A percentile compares a stretch with the other conserved stretches of the same genome.
Evolutionary conservation across 2,329 filamentous ascomycete genomes (phyloP).

Genomic region (Apiospora phragmitis): DNA sequence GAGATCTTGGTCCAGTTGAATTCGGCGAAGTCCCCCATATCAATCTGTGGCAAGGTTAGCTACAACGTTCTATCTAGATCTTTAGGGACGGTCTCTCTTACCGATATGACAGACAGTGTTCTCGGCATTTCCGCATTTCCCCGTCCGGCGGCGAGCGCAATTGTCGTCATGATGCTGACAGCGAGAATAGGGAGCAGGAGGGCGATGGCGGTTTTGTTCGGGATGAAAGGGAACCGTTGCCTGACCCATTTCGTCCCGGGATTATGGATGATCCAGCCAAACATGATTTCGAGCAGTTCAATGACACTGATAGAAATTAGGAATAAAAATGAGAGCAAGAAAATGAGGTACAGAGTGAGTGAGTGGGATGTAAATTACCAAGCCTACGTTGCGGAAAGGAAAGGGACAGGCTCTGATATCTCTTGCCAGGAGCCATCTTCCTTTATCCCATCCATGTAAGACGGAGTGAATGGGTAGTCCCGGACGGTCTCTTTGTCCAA

Average conservation of each 20-base stretch:
- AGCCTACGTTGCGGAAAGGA: not conserved
- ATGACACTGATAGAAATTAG: not conserved
- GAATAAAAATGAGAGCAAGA: not conserved
- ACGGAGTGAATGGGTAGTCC: not conserved
- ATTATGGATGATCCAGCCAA: not conserved
- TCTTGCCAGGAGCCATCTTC: not conserved
- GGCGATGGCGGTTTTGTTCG: not conserved
- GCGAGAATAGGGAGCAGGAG: not conserved
- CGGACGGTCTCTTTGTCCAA: not conserved
- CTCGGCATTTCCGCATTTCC: not conserved
- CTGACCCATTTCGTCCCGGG: not conserved
- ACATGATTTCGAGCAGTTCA: not conserved
- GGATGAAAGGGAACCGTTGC: not conserved
- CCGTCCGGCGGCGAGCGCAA: not conserved
- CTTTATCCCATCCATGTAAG: not conserved
- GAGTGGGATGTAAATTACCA: too few relatives aligned
- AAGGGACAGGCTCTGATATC: not conserved
- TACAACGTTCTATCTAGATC: not conserved
- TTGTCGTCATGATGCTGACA: not conserved
- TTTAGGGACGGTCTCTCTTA: not conserved
- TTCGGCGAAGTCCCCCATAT: not conserved
- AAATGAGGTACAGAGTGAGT: not conserved
- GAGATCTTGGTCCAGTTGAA: conserved; percentile 5
- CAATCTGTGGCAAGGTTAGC: not conserved
- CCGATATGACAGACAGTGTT: not conserved